phyloP scores from a whole-genome alignment of 1,139 yeast species.

The Lodderomyces theae region DNA sequence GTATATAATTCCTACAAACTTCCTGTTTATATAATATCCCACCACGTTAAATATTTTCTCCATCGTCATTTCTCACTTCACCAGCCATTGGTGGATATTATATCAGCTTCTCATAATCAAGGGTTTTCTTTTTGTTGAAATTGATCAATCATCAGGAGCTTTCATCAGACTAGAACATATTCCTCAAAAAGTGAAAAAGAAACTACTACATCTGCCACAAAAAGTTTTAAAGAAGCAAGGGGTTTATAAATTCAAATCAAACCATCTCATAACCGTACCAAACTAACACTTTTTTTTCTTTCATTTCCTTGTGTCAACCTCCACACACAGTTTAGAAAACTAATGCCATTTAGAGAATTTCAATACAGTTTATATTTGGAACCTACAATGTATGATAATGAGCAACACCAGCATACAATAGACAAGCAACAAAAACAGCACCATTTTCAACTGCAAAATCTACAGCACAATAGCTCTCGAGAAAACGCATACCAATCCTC shows the following conservation, averaged over 20 bases:
- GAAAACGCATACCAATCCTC: not conserved
- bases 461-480: not conserved
- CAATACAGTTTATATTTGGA: slow-evolving; percentile 33
- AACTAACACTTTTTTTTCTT: not conserved
- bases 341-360: slow-evolving; percentile 27
- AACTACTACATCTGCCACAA: not conserved
- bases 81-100: not conserved
- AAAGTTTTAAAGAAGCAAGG: not conserved
- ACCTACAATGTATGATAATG: slow-evolving; percentile 27
- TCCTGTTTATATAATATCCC: not conserved
- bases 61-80: not conserved
- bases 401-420: not conserved
- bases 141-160: not conserved
- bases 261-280: not conserved
- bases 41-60: not conserved
- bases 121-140: not conserved
- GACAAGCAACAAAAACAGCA: slow-evolving; percentile 2
- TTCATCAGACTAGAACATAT: not conserved
- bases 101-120: not conserved
- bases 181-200: not conserved
- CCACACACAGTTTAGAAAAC: not conserved
- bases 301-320: not conserved
- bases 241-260: not conserved
- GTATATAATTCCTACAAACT: not conserved
- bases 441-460: slow-evolving; percentile 2